Evolutionary conservation across 345 rosid genomes (phyloP), one percentile per base, ranked within the genome.

Genomic region (Salix brachista): DNA sequence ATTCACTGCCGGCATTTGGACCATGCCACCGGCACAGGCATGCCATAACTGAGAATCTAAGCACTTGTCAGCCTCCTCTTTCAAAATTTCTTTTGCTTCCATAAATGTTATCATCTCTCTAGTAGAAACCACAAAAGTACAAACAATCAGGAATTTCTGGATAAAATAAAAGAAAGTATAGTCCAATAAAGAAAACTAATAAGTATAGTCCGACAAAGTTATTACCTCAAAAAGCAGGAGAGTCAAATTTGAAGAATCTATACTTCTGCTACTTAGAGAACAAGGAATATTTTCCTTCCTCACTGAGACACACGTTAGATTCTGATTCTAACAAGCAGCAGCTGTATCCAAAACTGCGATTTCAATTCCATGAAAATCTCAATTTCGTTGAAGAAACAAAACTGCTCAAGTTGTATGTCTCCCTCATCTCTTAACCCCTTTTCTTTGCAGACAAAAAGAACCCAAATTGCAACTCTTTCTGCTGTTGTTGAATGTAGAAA

Each of bases 31-130:
- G 44, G 84, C 84, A 18, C 84, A 81, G 44, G 84, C 84, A 28
- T 81, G 84, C 84, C 84, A 81, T 44, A 81, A 32, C 71, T 81
- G 80, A 46, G 84, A 73, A 25, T 81, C 80, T 34, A 81, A 77
- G 65, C 84, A 81, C 62, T 69, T 76, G 30, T 70, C 62, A 56
- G 62, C 84, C 56, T 54, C 65, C 32, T 81, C 84, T 41, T 80
- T 87, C 75, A 78, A 66, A 65, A 87, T 88, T 79, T 91, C 91
- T 70, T 86, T 87, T 3, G 91, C 79, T 61, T 89, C 91, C 91
- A 91, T 85, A 71, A 91, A 89, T 11, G 90, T 81, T 79, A 91
- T 91, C 92, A 89, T 90, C 84, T 86, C 80, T 34, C 71, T 32
- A 12, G 62, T 3, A n/a, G 62, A n/a, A 56, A 13, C 62, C 28